phyloP scores from a whole-genome alignment of 2,329 filamentous ascomycete species.

The Thyridium curvatum region DNA sequence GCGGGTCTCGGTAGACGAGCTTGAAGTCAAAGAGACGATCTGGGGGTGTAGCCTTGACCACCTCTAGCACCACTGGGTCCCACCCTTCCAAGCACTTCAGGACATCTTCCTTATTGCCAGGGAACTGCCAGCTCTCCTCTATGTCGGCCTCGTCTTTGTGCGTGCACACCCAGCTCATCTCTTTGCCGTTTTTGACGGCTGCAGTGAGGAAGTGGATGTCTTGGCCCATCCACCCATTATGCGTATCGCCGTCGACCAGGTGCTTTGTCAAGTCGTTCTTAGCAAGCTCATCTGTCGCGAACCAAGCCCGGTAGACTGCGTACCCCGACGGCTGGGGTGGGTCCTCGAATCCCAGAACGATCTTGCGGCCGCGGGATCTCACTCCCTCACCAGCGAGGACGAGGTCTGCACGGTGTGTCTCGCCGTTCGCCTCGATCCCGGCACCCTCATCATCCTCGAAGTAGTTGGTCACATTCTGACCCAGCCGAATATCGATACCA shows the following conservation, averaged over 20 bases:
- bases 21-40: constrained; percentile 28
- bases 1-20: constrained; percentile 24
- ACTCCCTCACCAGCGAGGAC: constrained; percentile 38
- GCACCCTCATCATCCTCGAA: constrained; percentile 31
- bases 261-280: constrained; percentile 35
- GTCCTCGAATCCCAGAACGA: constrained; percentile 33
- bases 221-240: constrained; percentile 45
- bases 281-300: constrained; percentile 30
- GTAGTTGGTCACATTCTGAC: constrained; percentile 34
- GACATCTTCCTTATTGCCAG: constrained; percentile 31
- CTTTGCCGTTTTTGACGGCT: constrained; percentile 42
- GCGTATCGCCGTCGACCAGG: constrained; percentile 41
- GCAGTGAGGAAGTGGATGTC: constrained; percentile 47
- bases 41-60: constrained; percentile 33
- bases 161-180: constrained; percentile 49
- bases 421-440: constrained; percentile 32
- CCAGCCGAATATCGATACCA: constrained; percentile 38
- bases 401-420: constrained; percentile 29
- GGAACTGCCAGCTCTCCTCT: constrained; percentile 37
- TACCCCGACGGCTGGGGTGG: constrained; percentile 29
- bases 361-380: constrained; percentile 32
- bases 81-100: constrained; percentile 35
- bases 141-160: constrained; percentile 40
- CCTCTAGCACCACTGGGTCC: constrained; percentile 37
- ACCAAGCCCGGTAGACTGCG: constrained; percentile 34